phyloP scores from a whole-genome alignment of 2,329 filamentous ascomycete genomes.

The Alternaria consortialis region DNA sequence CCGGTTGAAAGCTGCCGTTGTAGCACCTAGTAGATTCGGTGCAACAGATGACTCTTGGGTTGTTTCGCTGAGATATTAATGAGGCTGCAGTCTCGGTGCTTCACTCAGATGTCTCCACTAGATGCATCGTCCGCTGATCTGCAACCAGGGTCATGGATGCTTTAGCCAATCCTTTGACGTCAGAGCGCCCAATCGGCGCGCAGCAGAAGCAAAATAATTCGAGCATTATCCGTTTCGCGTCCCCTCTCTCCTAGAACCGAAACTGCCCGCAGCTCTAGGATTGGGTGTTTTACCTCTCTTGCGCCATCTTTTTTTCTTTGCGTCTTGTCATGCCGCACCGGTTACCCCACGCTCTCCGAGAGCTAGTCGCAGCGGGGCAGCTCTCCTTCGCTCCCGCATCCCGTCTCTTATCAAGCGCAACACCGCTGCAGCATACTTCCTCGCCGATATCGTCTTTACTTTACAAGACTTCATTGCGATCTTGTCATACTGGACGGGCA shows the following conservation, averaged over 20 bases:
- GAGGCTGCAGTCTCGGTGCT: constrained; percentile 9
- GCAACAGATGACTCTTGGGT: neutral
- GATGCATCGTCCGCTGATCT: constrained; percentile 24
- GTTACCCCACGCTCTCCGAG: constrained; percentile 36
- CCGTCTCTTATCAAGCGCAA: constrained; percentile 17
- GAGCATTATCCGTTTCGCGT: constrained; percentile 9
- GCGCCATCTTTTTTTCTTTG: constrained; percentile 6
- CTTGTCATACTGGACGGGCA: constrained; percentile 8
- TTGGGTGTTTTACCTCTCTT: constrained; percentile 20
- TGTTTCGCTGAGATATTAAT: constrained; percentile 2
- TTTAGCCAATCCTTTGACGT: constrained; percentile 31
- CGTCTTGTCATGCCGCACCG: constrained; percentile 26
- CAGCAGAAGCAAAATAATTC: constrained; percentile 26
- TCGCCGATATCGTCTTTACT: constrained; percentile 2
- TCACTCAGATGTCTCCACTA: constrained; percentile 24
- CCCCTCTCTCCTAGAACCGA: constrained; percentile 30
- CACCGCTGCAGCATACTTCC: constrained; percentile 7
- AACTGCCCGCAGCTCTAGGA: constrained; percentile 27
- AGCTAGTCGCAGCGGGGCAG: constrained; percentile 24
- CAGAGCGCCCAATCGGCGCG: constrained; percentile 41
- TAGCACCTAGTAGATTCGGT: neutral
- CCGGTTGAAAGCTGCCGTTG: neutral
- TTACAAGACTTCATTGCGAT: constrained; percentile 4
- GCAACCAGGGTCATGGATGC: constrained; percentile 21
- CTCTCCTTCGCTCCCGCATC: constrained; percentile 10